Evolutionary conservation across 345 rosid genomes (phyloP), one percentile per base, ranked within the genome.

Genomic region (Syzygium aqueum): DNA sequence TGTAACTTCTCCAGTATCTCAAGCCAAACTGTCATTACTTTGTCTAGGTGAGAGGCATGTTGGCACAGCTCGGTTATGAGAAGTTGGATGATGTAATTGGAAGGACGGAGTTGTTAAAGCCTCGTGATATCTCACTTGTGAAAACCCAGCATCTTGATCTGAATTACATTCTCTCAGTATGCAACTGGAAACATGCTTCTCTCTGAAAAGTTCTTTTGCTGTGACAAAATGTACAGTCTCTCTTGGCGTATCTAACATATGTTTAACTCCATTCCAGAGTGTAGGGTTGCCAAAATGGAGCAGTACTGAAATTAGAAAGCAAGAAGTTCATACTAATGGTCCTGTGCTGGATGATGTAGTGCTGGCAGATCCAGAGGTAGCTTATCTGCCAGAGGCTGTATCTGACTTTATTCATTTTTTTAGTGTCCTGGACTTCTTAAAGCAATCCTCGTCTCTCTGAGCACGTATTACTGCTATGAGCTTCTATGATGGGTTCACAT

Each of bases 111-210:
- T 90, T 97, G 87, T 91, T 97, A 65, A 93, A 89, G 89, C 95
- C 92, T 40, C 96, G 99, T 65, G 99, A 96, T 90, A 94, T 97
- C 90, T 97, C 99, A 27, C 93, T 97, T 54, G 98, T 97, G 92
- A 97, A 97, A 92, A 97, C 99, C 59, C 99, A 96, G 95, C 99
- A 96, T 91, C 96, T 96, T 90, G 98, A 97, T 88, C 98, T 97
- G 88, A 88, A 92, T 91, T 97, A 94, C 89, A 89, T 97, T 86
- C 90, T 95, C 89, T 92, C 94, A 65, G 99, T 97, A 92, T 86
- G 98, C 92, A 52, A 84, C 85, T 43, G 51, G 28, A 86, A 87
- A 85, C 40, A 33, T 86, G 84, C 80, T 61, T n/a, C 7, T 85
- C 49, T 14, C 77, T 7, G 85, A 59, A 85, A 53, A 59, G 65